Evolutionary conservation across 139 green algal species (phyloP).

Genomic region (Chlamydomonas schloesseri): DNA sequence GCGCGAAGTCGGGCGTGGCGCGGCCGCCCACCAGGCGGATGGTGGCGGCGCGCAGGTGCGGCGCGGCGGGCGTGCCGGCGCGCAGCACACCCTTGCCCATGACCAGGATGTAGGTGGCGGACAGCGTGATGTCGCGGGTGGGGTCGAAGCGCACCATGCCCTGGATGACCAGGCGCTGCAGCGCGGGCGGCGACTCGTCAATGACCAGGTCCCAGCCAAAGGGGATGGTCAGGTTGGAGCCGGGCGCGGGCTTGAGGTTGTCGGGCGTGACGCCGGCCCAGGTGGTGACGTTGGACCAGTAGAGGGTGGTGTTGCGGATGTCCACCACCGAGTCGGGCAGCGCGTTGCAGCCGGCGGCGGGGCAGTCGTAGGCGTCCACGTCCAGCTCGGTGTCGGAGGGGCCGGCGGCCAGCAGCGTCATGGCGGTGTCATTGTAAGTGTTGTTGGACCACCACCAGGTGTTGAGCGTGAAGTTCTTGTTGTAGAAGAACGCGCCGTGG

Average conservation of each 20-base stretch:
- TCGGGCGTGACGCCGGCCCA: constrained; percentile 19
- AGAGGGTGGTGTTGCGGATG: constrained; percentile 45
- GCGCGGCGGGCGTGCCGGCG: constrained; percentile 22
- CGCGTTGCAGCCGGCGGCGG: constrained; percentile 25
- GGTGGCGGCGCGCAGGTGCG: constrained; percentile 1
- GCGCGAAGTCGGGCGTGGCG: constrained; percentile 30
- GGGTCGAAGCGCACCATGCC: constrained; percentile 32
- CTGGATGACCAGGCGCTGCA: constrained; percentile 34
- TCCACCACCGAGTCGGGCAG: background rate
- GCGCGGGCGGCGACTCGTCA: constrained; percentile 21
- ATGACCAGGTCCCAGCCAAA: constrained; percentile 56
- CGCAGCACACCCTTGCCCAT: constrained; percentile 1
- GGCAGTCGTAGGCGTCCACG: constrained; percentile 4
- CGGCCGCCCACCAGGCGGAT: constrained; percentile 5
- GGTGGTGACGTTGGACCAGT: constrained; percentile 49
- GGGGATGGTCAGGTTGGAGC: constrained; percentile 41
- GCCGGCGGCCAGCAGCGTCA: constrained; percentile 10
- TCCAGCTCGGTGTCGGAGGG: background rate
- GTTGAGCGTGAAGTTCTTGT: constrained; percentile 25
- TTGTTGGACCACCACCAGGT: constrained; percentile 46
- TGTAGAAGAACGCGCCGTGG: constrained; percentile 46
- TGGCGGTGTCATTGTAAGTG: constrained; percentile 46
- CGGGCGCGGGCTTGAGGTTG: constrained; percentile 10
- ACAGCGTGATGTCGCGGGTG: constrained; percentile 18
- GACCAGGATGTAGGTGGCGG: constrained; percentile 44